These are phyloP conservation scores for Bromus sterilis DNA, from an alignment of 176 grass and related monocot genomes.

Conservation along the genomic window DNA sequence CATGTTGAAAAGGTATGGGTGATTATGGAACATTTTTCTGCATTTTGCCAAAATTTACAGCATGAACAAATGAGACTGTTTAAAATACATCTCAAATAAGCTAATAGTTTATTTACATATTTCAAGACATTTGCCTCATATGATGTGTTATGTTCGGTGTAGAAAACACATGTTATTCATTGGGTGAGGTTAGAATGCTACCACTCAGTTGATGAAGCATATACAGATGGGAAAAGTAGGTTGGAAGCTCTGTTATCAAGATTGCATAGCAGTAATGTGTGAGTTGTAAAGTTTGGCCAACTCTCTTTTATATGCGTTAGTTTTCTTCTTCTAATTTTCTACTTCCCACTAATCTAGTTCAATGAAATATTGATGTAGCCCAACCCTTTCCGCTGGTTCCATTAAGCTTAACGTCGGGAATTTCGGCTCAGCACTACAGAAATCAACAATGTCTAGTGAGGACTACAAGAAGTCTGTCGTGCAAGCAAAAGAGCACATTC, in stretches of 20 bases:
- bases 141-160: conserved; percentile 4
- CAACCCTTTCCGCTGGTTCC: conserved; percentile 63
- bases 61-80: no score
- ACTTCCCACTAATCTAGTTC: not conserved
- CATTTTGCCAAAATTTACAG: no score
- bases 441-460: conserved; percentile 71
- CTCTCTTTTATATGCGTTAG: not conserved
- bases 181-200: conserved; percentile 70
- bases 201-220: conserved; percentile 60
- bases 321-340: conserved; percentile 1
- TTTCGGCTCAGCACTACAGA: conserved; percentile 50
- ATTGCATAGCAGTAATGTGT: conserved; percentile 78
- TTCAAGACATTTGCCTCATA: not conserved
- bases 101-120: not conserved
- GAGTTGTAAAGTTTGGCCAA: conserved; percentile 7
- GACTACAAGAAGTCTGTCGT: conserved; percentile 61
- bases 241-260: conserved; percentile 63
- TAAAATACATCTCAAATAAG: not conserved
- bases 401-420: conserved; percentile 54
- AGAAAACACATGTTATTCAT: conserved; percentile 91
- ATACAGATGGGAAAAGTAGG: conserved; percentile 55
- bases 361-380: conserved; percentile 37
- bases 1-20: conserved; percentile 74
- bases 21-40: not conserved
- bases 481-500: conserved; percentile 77